A percentile compares a stretch with the other conserved stretches of the same genome.
Evolutionary conservation across 1,284 basidiomycete genomes (phyloP).

Genomic region (Sporisorium graminicola): DNA sequence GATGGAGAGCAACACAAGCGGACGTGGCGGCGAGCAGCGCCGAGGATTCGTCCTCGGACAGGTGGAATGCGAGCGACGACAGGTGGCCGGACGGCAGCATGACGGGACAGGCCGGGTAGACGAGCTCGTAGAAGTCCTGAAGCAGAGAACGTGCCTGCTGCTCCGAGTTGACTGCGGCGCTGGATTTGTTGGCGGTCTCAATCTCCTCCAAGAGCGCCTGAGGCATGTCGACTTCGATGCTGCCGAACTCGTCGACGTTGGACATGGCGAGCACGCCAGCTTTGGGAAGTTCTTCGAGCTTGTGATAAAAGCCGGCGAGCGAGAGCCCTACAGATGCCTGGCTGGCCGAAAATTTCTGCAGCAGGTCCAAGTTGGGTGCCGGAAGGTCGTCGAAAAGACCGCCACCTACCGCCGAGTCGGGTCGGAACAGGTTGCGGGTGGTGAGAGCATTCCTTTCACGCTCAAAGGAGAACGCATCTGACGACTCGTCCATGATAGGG

Average conservation of each 20-base stretch:
- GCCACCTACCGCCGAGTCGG: constrained; percentile 26
- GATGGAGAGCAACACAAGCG: constrained; percentile 54
- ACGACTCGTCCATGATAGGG: constrained; percentile 14
- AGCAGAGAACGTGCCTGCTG: constrained; percentile 52
- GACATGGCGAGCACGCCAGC: constrained; percentile 45
- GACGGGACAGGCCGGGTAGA: constrained; percentile 60
- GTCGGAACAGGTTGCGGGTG: constrained; percentile 32
- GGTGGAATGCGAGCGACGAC: constrained; percentile 60
- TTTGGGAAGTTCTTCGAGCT: constrained; percentile 61
- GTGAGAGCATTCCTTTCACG: constrained; percentile 37
- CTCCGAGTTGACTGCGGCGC: constrained; percentile 52
- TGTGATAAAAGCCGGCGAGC: constrained; percentile 53
- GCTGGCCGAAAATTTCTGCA: constrained; percentile 47
- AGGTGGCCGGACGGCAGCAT: constrained; percentile 59
- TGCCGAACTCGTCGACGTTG: constrained; percentile 33
- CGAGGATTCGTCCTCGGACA: constrained; percentile 60
- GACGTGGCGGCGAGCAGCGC: constrained; percentile 59
- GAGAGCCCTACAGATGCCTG: constrained; percentile 27
- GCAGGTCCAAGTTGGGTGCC: constrained; percentile 56
- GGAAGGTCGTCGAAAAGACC: constrained; percentile 54
- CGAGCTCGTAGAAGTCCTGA: constrained; percentile 59
- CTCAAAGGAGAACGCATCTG: constrained; percentile 39
- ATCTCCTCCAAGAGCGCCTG: constrained; percentile 42
- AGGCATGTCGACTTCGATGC: constrained; percentile 42
- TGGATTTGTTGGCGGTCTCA: constrained; percentile 41